Evolutionary conservation across 2,329 filamentous ascomycete species (phyloP).

Genomic region (Colletotrichum incanum): DNA sequence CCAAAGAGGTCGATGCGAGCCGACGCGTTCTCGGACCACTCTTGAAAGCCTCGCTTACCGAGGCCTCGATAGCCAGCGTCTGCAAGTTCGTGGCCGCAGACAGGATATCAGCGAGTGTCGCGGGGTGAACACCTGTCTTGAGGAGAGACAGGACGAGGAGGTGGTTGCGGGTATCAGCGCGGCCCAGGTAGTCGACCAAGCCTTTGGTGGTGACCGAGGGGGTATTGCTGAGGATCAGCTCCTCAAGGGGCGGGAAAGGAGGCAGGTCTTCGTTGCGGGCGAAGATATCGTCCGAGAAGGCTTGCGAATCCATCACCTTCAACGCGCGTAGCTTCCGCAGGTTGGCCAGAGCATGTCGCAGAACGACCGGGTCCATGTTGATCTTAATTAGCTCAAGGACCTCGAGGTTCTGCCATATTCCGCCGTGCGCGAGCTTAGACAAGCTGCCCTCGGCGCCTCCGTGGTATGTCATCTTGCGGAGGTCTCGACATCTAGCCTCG

Average conservation of each 20-base stretch:
- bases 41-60: conserved; percentile 66
- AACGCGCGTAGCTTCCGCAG: conserved; percentile 80
- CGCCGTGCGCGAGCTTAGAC: conserved; percentile 76
- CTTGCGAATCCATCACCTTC: conserved; percentile 78
- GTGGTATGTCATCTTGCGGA: conserved; percentile 91
- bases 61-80: conserved; percentile 69
- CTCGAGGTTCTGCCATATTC: conserved; percentile 79
- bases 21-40: conserved; percentile 67
- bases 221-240: conserved; percentile 80
- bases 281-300: conserved; percentile 85
- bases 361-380: conserved; percentile 77
- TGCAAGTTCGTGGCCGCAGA: conserved; percentile 70
- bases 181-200: conserved; percentile 77
- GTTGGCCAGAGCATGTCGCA: conserved; percentile 80
- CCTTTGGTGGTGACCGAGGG: conserved; percentile 81
- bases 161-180: conserved; percentile 70
- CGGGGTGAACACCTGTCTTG: conserved; percentile 78
- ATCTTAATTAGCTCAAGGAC: conserved; percentile 80
- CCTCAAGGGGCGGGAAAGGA: conserved; percentile 81
- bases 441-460: conserved; percentile 85
- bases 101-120: conserved; percentile 74
- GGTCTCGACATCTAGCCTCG: conserved; percentile 84
- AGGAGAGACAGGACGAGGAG: conserved; percentile 80
- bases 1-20: conserved; percentile 78
- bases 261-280: conserved; percentile 76